Percentiles rank a stretch among this genome's conserved stretches.
Conservation (phyloP, 2,329 filamentous ascomycete genomes). For the Colletotrichum siamense region DNA sequence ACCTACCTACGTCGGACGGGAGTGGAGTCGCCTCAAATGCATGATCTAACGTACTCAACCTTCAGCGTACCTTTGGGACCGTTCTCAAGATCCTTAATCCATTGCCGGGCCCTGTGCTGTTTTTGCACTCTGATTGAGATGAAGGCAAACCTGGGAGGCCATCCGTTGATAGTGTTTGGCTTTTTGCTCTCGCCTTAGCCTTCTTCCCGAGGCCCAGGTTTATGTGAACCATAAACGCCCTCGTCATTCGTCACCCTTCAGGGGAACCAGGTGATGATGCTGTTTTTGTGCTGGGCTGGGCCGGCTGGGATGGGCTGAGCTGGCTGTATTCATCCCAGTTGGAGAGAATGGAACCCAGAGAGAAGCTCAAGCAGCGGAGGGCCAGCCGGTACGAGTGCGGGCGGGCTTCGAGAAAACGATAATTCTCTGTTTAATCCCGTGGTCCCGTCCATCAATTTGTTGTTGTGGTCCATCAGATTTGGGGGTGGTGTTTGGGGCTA, state of each 20-base stretch:
- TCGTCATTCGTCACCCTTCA: background rate
- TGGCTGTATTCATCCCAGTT: background rate
- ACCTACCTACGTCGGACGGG: background rate
- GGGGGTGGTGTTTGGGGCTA: constrained; percentile 18
- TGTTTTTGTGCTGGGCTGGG: background rate
- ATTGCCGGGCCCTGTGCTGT: background rate
- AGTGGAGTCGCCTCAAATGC: constrained; percentile 18
- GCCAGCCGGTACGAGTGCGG: background rate
- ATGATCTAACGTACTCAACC: constrained; percentile 21
- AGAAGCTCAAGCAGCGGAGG: background rate
- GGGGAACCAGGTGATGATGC: background rate
- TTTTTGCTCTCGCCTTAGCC: background rate
- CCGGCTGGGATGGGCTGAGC: background rate
- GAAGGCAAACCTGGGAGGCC: background rate
- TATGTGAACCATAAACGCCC: background rate
- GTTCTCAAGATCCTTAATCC: constrained; percentile 1
- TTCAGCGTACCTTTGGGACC: constrained; percentile 19
- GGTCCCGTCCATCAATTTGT: constrained; percentile 18
- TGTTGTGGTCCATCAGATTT: constrained; percentile 14
- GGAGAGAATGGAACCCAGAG: background rate
- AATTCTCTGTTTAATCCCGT: constrained; percentile 17
- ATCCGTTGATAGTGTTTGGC: background rate
- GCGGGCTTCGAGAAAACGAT: constrained; percentile 18
- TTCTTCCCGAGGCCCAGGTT: background rate
- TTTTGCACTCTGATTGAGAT: background rate